These are phyloP conservation scores for Mikania micrantha DNA, from an alignment of 129 eudicot genomes.

Conservation along the genomic window DNA sequence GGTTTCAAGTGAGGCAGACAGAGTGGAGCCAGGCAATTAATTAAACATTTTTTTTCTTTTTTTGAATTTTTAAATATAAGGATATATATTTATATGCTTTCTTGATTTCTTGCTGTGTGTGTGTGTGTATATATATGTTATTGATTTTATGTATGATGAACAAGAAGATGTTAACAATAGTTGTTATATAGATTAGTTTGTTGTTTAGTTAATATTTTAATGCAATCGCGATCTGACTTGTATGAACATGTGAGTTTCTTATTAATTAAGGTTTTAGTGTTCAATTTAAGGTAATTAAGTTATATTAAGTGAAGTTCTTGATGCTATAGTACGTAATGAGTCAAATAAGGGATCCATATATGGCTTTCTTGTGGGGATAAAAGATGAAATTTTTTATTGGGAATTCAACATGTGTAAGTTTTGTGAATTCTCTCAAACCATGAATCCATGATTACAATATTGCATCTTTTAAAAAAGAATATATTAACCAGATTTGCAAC, in stretches of 20 bases:
- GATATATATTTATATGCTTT: constrained; percentile 11
- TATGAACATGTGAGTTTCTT: neutral
- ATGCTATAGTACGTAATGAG: too few relatives aligned
- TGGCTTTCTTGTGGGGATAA: neutral
- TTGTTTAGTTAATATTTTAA: neutral
- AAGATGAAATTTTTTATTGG: neutral
- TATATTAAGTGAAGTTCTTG: too few relatives aligned
- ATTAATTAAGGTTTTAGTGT: neutral
- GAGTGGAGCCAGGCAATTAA: constrained; percentile 66
- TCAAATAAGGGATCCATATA: neutral
- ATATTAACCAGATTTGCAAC: neutral
- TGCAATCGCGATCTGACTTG: neutral
- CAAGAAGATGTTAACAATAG: constrained; percentile 3
- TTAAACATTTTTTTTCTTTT: neutral
- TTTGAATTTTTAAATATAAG: neutral
- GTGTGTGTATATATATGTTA: neutral
- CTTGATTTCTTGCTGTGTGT: neutral
- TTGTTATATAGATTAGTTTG: neutral
- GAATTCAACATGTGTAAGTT: neutral
- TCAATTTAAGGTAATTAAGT: neutral
- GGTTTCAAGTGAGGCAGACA: constrained; percentile 47
- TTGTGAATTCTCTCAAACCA: neutral
- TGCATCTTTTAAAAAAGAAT: neutral
- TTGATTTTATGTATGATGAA: constrained; percentile 6
- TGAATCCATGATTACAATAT: too few relatives aligned